A percentile compares a stretch with the other conserved stretches of the same genome.
phyloP scores from a whole-genome alignment of 2,329 filamentous ascomycete species.

The Penicillium oxalicum region DNA sequence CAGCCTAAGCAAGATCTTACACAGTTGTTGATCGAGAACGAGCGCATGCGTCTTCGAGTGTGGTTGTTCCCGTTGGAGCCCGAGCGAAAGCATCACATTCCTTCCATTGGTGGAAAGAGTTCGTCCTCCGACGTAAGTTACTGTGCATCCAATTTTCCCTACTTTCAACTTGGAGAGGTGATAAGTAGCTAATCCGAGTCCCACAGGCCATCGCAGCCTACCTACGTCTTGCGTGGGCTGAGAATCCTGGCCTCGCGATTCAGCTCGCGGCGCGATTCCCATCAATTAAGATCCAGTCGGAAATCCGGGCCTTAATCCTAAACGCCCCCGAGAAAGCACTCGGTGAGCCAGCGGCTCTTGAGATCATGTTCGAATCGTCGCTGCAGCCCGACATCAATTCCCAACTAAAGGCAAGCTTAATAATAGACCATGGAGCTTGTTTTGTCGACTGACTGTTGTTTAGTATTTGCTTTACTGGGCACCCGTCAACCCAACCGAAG shows the following conservation, averaged over 20 bases:
- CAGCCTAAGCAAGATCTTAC: constrained; percentile 79
- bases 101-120: constrained; percentile 38
- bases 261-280: constrained; percentile 76
- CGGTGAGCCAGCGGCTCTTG: constrained; percentile 72
- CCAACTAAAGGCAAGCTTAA: constrained; percentile 66
- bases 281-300: constrained; percentile 63
- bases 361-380: constrained; percentile 69
- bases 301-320: constrained; percentile 73
- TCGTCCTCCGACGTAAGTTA: constrained; percentile 36
- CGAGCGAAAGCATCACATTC: constrained; percentile 49
- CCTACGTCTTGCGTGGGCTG: constrained; percentile 77
- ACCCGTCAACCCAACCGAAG: constrained; percentile 84
- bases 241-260: constrained; percentile 80
- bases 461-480: constrained; percentile 86
- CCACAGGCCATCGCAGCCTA: constrained; percentile 56
- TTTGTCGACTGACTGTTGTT: not conserved
- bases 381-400: constrained; percentile 73
- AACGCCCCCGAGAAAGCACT: constrained; percentile 80
- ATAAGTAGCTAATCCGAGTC: not conserved
- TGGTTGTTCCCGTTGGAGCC: constrained; percentile 81
- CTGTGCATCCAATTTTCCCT: not conserved
- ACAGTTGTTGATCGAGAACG: constrained; percentile 71
- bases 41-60: constrained; percentile 74
- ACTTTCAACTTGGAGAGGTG: not conserved
- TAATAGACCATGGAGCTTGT: not conserved